phyloP scores from a whole-genome alignment of 108 stramenopile species.

The Schizochytrium sp. region DNA sequence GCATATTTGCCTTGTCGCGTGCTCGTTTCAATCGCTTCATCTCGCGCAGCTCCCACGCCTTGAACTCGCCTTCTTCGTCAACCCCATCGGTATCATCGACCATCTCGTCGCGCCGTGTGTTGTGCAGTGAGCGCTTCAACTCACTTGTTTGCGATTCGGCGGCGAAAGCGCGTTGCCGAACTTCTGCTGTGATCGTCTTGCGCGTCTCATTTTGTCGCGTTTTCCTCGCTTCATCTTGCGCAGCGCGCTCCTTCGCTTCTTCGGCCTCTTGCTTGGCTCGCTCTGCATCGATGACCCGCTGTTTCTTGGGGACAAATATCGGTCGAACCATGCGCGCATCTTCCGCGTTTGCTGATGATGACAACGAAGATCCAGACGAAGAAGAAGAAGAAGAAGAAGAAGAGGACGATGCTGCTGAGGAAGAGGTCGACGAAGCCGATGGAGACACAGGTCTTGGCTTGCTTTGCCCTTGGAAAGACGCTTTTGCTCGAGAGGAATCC shows the following conservation, averaged over 20 bases:
- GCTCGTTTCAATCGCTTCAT: not conserved
- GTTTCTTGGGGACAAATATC: not conserved
- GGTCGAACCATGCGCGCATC: not conserved
- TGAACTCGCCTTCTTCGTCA: not conserved
- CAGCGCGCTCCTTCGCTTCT: not conserved
- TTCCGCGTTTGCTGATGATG: not conserved
- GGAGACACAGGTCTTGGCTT: not conserved
- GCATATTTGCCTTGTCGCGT: not conserved
- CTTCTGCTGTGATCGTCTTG: not conserved
- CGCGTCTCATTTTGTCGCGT: not conserved
- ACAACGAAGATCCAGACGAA: not conserved
- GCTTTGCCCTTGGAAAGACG: not conserved
- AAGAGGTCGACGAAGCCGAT: not conserved
- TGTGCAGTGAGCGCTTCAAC: not conserved
- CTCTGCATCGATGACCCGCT: not conserved
- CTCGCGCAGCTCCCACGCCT: constrained; percentile 10
- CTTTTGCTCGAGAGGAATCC: too few relatives aligned
- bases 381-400: not conserved
- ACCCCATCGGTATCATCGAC: not conserved
- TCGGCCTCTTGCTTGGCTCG: not conserved
- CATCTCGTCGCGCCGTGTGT: not conserved
- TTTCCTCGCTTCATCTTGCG: not conserved
- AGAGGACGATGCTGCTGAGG: not conserved
- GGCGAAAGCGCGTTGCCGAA: not conserved
- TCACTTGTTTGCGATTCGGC: not conserved